phyloP scores from a whole-genome alignment of 352 stramenopile genomes.

The Phytophthora multivora region DNA sequence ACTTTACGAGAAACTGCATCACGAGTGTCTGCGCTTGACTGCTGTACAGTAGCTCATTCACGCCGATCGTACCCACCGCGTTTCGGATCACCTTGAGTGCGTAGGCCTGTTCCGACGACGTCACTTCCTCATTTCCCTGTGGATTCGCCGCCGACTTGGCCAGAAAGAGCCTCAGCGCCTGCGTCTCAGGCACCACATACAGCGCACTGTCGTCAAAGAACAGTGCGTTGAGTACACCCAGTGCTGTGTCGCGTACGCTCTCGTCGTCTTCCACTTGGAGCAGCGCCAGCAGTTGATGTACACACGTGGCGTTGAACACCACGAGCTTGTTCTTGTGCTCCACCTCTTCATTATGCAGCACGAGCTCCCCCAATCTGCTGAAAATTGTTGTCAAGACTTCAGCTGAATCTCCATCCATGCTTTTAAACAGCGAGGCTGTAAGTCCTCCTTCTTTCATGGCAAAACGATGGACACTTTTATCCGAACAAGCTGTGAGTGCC shows the following conservation, averaged over 20 bases:
- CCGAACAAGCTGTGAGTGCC: conserved; percentile 56
- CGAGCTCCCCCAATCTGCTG: conserved; percentile 40
- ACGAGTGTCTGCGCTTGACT: conserved; percentile 60
- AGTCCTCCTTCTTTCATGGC: conserved; percentile 76
- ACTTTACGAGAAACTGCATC: conserved; percentile 58
- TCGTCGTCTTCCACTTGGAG: conserved; percentile 62
- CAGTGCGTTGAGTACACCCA: conserved; percentile 50
- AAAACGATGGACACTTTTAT: conserved; percentile 84
- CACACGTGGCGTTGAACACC: conserved; percentile 63
- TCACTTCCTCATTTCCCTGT: conserved; percentile 24
- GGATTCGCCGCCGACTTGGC: conserved; percentile 35
- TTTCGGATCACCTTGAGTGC: conserved; percentile 71
- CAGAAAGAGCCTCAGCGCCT: conserved; percentile 54
- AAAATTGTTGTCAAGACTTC: conserved; percentile 60
- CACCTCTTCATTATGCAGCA: conserved; percentile 59
- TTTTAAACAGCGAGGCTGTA: conserved; percentile 73
- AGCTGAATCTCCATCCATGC: conserved; percentile 71
- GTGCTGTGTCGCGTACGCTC: conserved; percentile 38
- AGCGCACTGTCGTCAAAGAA: conserved; percentile 67
- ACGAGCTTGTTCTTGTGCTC: conserved; percentile 62
- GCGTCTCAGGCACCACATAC: conserved; percentile 50
- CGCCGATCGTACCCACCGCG: conserved; percentile 61
- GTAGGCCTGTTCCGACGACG: conserved; percentile 49
- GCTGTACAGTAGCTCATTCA: conserved; percentile 68
- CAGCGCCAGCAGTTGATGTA: conserved; percentile 76